Percentiles rank a stretch among this genome's conserved stretches.
Evolutionary conservation across 2,329 filamentous ascomycete species (phyloP).

Genomic region (Neoarthrinium moseri): DNA sequence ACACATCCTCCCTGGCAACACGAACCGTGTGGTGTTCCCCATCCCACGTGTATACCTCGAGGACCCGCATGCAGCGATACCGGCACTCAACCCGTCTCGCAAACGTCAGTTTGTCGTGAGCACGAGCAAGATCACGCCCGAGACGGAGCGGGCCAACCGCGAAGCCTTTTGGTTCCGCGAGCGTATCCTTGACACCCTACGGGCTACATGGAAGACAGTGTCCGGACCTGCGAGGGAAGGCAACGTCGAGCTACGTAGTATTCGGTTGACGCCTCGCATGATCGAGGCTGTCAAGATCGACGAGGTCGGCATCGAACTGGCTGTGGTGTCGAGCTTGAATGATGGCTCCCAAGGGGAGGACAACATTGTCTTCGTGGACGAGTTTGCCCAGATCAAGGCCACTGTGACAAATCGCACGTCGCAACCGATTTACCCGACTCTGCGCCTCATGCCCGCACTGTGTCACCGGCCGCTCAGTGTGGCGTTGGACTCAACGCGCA

Average conservation of each 20-base stretch:
- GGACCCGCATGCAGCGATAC: slow-evolving; percentile 76
- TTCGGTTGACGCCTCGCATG: slow-evolving; percentile 75
- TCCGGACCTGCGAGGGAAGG: slow-evolving; percentile 57
- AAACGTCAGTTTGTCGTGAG: slow-evolving; percentile 92
- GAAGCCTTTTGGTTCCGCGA: slow-evolving; percentile 93
- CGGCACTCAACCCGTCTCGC: slow-evolving; percentile 75
- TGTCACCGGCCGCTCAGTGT: slow-evolving; percentile 69
- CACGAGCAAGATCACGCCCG: slow-evolving; percentile 73
- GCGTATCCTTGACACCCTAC: slow-evolving; percentile 69
- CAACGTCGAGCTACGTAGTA: slow-evolving; percentile 71
- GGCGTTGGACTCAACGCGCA: slow-evolving; percentile 78
- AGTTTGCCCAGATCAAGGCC: slow-evolving; percentile 69
- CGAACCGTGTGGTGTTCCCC: slow-evolving; percentile 73
- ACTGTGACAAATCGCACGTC: slow-evolving; percentile 72
- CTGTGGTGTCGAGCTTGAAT: slow-evolving; percentile 38
- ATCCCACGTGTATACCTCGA: slow-evolving; percentile 73
- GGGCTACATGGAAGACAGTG: slow-evolving; percentile 67
- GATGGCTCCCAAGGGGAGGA: slow-evolving; percentile 14
- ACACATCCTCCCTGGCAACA: slow-evolving; percentile 64
- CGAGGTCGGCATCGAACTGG: slow-evolving; percentile 69
- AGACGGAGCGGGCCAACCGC: slow-evolving; percentile 72
- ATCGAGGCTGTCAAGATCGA: slow-evolving; percentile 80
- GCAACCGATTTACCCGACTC: slow-evolving; percentile 65
- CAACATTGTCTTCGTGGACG: slow-evolving; percentile 46
- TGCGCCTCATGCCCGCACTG: slow-evolving; percentile 76